Evolutionary conservation across 2,329 filamentous ascomycete species (phyloP).

Genomic region (Corinectria fuckeliana): DNA sequence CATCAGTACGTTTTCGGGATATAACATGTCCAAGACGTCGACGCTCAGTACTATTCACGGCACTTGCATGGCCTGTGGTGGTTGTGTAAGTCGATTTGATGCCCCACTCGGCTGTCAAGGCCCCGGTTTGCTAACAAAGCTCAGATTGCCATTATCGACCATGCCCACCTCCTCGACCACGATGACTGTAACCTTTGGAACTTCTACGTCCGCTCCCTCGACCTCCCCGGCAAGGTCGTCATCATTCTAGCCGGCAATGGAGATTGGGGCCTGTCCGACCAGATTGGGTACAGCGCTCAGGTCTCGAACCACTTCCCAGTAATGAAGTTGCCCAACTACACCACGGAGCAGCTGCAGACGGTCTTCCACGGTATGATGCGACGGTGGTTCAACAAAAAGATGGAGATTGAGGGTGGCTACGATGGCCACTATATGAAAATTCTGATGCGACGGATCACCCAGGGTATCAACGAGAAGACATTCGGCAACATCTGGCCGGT

Average conservation of each 20-base stretch:
- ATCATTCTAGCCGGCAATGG: slow-evolving; percentile 39
- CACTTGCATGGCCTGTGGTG: slow-evolving; percentile 51
- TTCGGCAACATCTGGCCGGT: slow-evolving; percentile 76
- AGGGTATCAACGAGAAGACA: slow-evolving; percentile 64
- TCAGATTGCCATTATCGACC: slow-evolving; percentile 40
- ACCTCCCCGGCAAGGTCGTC: slow-evolving; percentile 39
- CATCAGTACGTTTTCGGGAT: slow-evolving; percentile 37
- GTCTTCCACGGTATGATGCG: slow-evolving; percentile 64
- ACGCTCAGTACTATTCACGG: slow-evolving; percentile 53
- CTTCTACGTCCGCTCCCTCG: slow-evolving; percentile 34
- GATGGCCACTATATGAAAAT: slow-evolving; percentile 69
- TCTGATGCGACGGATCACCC: slow-evolving; percentile 64
- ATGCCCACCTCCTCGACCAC: slow-evolving; percentile 39
- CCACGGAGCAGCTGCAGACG: slow-evolving; percentile 63
- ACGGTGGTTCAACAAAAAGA: slow-evolving; percentile 58
- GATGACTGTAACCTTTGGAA: slow-evolving; percentile 40
- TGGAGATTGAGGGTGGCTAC: slow-evolving; percentile 66
- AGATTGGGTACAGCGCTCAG: slow-evolving; percentile 61
- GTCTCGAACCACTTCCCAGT: slow-evolving; percentile 38
- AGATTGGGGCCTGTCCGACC: slow-evolving; percentile 63
- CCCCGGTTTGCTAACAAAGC: slow-evolving; percentile 12
- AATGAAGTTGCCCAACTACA: slow-evolving; percentile 71
- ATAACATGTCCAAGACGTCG: slow-evolving; percentile 39
- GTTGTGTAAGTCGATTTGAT: slow-evolving; percentile 57
- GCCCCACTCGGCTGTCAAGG: neutral